Evolutionary conservation across 805 yeast species (phyloP), one percentile per base, ranked within the genome.

Genomic region (Cephaloascus albidus): DNA sequence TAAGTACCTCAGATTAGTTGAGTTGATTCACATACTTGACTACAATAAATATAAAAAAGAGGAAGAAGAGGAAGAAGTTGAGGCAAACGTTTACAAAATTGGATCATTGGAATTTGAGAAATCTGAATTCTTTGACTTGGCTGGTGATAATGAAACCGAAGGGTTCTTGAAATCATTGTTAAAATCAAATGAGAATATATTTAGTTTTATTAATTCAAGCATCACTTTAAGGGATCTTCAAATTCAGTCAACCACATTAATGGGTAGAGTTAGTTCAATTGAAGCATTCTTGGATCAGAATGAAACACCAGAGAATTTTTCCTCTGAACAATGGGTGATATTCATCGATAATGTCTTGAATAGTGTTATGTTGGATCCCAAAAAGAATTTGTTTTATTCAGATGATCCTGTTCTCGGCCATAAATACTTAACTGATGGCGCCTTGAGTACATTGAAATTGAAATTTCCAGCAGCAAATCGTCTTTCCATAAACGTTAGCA

Each of bases 1-100:
- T 49, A 81, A 77, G 49, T 75, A 73, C 51, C 56, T 78, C 38
- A 61, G 83, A 43, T 64, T 80, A 39, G 75, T 78, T 3, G 79
- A 81, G 53, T 64, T 82, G 36, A 66, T 76, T 5, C 66, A 68
- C 38, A 53, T 78, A 30, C 49, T 81, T 34, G 28, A 6, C 18
- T 16, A 23, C 33, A 44, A 42, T 35, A 40, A 15, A 27, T 32
- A 36, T 33, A 3, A 37, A 36, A 6, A 38, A 15, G 30, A 20
- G 4, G 16, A 18, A 16, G 18, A 18, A 5, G 33, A 37, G 17
- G 38, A 20, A 33, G 52, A 57, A 36, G 49, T 50, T 18, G 61
- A 53, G 32, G 46, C 53, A 4, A 57, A 59, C 36, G 64, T 59
- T 5, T 66, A 65, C 47, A 65, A 66, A 42, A 67, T 67, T 19